A percentile compares a stretch with the other conserved stretches of the same genome.
Evolutionary conservation across 495 filamentous ascomycete genomes (phyloP).

Genomic region (Lasiosphaeria hispida): DNA sequence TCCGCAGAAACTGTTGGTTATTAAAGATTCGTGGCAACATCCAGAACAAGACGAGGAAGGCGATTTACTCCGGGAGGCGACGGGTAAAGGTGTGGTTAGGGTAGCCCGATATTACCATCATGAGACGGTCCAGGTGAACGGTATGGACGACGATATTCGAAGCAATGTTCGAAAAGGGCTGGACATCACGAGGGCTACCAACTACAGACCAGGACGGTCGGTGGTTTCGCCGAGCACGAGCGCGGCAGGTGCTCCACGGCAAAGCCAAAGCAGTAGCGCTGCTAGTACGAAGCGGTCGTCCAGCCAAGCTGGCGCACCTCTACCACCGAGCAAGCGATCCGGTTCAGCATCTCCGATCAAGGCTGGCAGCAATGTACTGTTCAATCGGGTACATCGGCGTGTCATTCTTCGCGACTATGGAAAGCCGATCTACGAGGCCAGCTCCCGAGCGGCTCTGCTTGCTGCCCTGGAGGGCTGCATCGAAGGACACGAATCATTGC

Average conservation of each 20-base stretch:
- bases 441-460: conserved; percentile 28
- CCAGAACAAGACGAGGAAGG: conserved; percentile 46
- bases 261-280: conserved; percentile 23
- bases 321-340: conserved; percentile 8
- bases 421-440: neutral
- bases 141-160: conserved; percentile 35
- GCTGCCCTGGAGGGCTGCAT: conserved; percentile 38
- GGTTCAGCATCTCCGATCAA: neutral
- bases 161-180: conserved; percentile 31
- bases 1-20: conserved; percentile 36
- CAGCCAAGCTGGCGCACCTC: conserved; percentile 19
- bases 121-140: conserved; percentile 40
- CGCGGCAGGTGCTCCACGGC: no score
- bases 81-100: conserved; percentile 36
- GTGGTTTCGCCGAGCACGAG: conserved; percentile 20
- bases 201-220: conserved; percentile 30
- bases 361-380: neutral
- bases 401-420: conserved; percentile 2
- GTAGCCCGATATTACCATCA: conserved; percentile 46
- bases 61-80: conserved; percentile 38
- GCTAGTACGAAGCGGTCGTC: conserved; percentile 38
- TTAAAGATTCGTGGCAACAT: conserved; percentile 54
- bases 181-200: conserved; percentile 36
- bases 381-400: conserved; percentile 5
- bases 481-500: conserved; percentile 6